Conservation (phyloP, 2,329 filamentous ascomycete species). For the Canariomyces notabilis region DNA sequence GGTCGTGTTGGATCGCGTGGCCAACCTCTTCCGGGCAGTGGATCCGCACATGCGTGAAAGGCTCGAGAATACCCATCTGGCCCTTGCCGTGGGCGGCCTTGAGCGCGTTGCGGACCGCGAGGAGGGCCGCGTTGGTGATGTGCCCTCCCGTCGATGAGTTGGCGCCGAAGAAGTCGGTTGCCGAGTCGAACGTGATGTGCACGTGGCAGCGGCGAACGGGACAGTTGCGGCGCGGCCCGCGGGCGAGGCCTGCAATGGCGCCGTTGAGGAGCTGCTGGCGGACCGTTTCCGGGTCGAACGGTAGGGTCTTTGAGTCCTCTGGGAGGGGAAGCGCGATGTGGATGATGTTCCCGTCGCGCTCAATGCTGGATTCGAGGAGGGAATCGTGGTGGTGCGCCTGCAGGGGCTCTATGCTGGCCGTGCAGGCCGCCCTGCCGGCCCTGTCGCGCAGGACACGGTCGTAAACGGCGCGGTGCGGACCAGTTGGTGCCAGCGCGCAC, state of each 20-base stretch:
- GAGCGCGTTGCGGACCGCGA: constrained; percentile 65
- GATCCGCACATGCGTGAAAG: constrained; percentile 87
- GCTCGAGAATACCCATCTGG: constrained; percentile 72
- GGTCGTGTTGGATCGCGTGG: constrained; percentile 76
- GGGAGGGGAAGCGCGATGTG: constrained; percentile 51
- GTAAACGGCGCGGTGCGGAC: constrained; percentile 57
- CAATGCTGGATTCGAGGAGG: constrained; percentile 39
- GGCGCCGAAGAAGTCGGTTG: constrained; percentile 62
- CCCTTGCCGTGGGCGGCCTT: constrained; percentile 51
- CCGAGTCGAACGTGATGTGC: constrained; percentile 62
- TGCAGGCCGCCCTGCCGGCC: constrained; percentile 70
- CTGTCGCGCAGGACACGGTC: constrained; percentile 79
- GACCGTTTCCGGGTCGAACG: constrained; percentile 47
- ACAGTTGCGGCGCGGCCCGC: constrained; percentile 75
- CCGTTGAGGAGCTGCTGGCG: constrained; percentile 67
- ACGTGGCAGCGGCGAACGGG: constrained; percentile 74
- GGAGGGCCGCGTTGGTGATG: constrained; percentile 57
- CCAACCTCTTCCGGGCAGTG: constrained; percentile 77
- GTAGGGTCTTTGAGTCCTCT: constrained; percentile 41
- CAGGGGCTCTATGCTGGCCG: constrained; percentile 60
- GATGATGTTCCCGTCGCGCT: constrained; percentile 66
- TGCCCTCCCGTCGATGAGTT: constrained; percentile 64
- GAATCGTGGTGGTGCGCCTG: constrained; percentile 35
- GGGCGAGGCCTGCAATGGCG: constrained; percentile 73
- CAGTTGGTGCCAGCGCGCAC: constrained; percentile 57